Base-by-base conservation (phyloP, 306 rosid species). In the Cajanus cajan region DNA sequence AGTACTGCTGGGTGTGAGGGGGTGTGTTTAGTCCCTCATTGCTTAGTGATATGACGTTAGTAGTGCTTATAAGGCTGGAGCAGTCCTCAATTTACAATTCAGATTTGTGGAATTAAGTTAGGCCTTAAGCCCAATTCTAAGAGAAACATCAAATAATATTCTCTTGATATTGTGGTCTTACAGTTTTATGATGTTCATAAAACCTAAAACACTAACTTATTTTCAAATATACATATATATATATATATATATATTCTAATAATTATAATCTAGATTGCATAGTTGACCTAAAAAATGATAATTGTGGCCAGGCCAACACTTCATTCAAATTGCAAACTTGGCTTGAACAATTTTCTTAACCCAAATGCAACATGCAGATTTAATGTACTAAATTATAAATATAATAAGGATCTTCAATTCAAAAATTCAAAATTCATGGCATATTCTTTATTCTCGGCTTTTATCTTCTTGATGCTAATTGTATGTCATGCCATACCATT, bases 391-490 rank as follows among this genome's bases (percentile, higher is more conserved):
- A 68, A n/a, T 72, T 31, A n/a, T 64, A 45, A 48, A 48, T 48
- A 48, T 50, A 5, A 22, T 61, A 40, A 51, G 44, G 50, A 19
- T 65, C 62, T 63, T 37, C n/a, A 36, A 47, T 41, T 48, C 59
- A 10, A 16, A 66, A 64, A 73, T 5, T 18, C 34, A 21, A 19
- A 8, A 51, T 55, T 70, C 68, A 39, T 19, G 19, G 9, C 47
- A 66, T 73, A 44, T 62, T 66, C 8, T 63, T 9, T 69, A 25
- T 73, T 33, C 24, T 50, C 15, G 36, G 64, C 71, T 68, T 65
- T 61, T 78, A 16, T 43, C 68, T 51, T 22, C 69, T 9, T 52
- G 65, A 21, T 72, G 13, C 62, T 67, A 45, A 68, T 40, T 36
- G 58, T 37, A 21, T 50, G 58, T 74, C 37, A n/a, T 64, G 33